phyloP scores from a whole-genome alignment of 2,329 filamentous ascomycete genomes.

The Sclerotinia spermophila region DNA sequence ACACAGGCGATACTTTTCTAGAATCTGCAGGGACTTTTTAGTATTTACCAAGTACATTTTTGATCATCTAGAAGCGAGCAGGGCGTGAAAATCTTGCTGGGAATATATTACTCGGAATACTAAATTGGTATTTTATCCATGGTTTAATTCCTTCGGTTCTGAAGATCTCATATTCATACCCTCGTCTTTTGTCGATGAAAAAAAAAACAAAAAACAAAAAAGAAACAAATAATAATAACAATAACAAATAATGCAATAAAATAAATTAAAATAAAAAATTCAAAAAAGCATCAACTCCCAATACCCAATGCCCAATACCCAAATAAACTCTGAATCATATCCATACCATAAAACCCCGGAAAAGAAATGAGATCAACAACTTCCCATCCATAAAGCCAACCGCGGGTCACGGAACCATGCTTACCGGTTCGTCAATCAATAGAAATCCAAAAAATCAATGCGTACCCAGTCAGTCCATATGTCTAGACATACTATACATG shows the following conservation, averaged over 20 bases:
- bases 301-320: not conserved
- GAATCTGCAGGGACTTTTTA: not conserved
- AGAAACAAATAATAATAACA: no score
- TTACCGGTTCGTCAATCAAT: not conserved
- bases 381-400: not conserved
- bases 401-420: not conserved
- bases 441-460: not conserved
- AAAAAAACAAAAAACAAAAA: not conserved
- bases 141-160: not conserved
- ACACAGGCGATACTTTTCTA: not conserved
- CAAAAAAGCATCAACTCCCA: no score
- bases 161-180: not conserved
- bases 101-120: not conserved
- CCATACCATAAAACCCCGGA: not conserved
- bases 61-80: not conserved
- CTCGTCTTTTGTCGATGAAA: not conserved
- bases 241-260: no score
- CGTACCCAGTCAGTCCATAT: no score
- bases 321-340: not conserved
- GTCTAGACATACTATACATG: no score
- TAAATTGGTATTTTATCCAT: not conserved
- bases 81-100: not conserved
- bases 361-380: constrained; percentile 3
- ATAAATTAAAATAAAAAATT: not conserved
- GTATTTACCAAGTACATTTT: no score